These are phyloP conservation scores for Mortierella hygrophila DNA, from an alignment of 192 early-diverging fungal species.

Conservation along the genomic window DNA sequence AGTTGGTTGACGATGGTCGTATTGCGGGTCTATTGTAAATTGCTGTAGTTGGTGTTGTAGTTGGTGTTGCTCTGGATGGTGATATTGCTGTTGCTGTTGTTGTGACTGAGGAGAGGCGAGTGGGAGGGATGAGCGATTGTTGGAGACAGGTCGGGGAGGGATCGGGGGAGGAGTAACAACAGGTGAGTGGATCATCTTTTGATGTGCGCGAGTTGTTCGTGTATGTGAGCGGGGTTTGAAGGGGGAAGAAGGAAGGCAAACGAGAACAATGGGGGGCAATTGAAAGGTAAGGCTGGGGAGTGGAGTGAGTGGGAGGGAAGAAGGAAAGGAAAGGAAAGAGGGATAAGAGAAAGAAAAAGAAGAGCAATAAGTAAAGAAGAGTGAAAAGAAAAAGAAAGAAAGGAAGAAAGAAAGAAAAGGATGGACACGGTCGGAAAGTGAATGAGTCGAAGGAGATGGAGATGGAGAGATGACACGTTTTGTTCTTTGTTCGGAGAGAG, in stretches of 20 bases:
- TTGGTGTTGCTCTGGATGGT: slow-evolving; percentile 15
- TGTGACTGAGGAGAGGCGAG: not conserved
- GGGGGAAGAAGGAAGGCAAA: not conserved
- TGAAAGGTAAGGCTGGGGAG: not conserved
- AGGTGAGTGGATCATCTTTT: not conserved
- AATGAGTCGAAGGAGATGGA: slow-evolving; percentile 2
- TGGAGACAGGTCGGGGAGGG: not conserved
- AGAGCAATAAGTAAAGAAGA: not conserved
- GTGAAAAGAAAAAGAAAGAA: not conserved
- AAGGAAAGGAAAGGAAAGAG: not conserved
- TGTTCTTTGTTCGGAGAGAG: too few relatives aligned
- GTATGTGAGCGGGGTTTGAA: not conserved
- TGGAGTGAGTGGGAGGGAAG: not conserved
- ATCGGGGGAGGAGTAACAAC: not conserved
- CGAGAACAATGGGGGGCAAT: not conserved
- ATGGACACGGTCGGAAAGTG: not conserved
- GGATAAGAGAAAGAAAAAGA: not conserved
- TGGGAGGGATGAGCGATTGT: not conserved
- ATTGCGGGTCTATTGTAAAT: not conserved
- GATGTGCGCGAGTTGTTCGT: not conserved
- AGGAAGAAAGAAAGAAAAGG: not conserved
- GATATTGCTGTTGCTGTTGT: not conserved
- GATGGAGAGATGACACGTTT: not conserved
- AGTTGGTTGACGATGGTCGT: not conserved
- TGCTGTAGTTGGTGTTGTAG: not conserved